These are phyloP conservation scores for Incumbomyces lentus DNA, from an alignment of 2,329 filamentous ascomycete species.

Conservation along the genomic window DNA sequence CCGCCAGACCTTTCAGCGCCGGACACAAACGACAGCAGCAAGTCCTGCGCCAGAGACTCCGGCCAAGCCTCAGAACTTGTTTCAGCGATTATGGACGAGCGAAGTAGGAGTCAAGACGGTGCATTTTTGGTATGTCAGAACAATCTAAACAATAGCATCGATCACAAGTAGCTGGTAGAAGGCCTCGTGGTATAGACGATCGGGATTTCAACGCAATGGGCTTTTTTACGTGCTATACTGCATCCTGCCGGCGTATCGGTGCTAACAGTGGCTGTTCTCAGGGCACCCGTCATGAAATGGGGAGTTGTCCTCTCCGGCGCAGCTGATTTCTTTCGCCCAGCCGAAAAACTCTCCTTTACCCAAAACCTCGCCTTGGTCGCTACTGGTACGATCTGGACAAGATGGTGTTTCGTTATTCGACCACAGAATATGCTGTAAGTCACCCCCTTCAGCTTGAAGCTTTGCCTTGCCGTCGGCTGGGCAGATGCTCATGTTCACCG, in stretches of 20 bases:
- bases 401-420: slow-evolving; percentile 96
- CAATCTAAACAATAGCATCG: neutral
- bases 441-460: neutral
- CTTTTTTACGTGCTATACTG: too few relatives aligned
- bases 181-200: neutral
- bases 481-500: too few relatives aligned
- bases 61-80: slow-evolving; percentile 35
- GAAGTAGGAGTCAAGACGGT: slow-evolving; percentile 82
- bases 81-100: slow-evolving; percentile 75
- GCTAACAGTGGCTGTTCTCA: slow-evolving; percentile 26
- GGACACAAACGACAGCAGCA: slow-evolving; percentile 61
- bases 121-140: slow-evolving; percentile 73
- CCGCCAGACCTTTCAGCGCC: slow-evolving; percentile 42
- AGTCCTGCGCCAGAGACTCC: slow-evolving; percentile 33
- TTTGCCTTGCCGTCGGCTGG: too few relatives aligned
- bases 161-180: neutral
- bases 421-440: slow-evolving; percentile 80
- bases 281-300: slow-evolving; percentile 98
- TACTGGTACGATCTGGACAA: slow-evolving; percentile 93
- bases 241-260: neutral
- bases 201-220: neutral
- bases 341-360: slow-evolving; percentile 82
- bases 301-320: slow-evolving; percentile 82
- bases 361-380: slow-evolving; percentile 84
- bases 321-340: slow-evolving; percentile 82